A percentile compares a stretch with the other conserved stretches of the same genome.
phyloP scores from a whole-genome alignment of 257 asterid species.

The Solanum virginianum region DNA sequence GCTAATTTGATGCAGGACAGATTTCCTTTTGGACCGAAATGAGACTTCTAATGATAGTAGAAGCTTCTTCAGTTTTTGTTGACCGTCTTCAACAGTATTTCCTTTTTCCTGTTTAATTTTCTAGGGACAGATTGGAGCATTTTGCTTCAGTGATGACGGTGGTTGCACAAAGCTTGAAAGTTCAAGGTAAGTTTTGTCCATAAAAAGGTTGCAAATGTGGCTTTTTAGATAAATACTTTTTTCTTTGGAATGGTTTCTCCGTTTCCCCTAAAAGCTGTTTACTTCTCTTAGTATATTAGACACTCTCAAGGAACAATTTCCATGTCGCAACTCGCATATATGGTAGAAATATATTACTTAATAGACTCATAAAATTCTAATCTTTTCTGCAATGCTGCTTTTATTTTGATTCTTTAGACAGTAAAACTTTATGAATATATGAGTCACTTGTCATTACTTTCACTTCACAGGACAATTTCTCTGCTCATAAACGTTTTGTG shows the following conservation, averaged over 20 bases:
- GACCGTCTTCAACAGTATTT: neutral
- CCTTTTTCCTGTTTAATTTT: neutral
- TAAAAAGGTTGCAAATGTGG: neutral
- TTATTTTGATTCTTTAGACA: neutral
- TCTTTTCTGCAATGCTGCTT: neutral
- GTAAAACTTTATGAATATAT: neutral
- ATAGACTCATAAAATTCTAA: neutral
- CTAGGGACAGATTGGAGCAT: neutral
- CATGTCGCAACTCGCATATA: no score
- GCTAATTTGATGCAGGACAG: neutral
- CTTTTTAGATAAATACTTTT: neutral
- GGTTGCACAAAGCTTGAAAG: neutral
- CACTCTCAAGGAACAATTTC: neutral
- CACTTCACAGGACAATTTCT: neutral
- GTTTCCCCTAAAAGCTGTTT: neutral
- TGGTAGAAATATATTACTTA: no score
- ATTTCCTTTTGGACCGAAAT: neutral
- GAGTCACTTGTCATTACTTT: neutral
- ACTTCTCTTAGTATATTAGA: neutral
- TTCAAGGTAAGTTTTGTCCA: neutral
- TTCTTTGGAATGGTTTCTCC: neutral
- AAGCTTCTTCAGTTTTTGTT: neutral
- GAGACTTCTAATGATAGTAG: neutral
- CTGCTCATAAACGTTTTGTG: no score
- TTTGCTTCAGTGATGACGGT: neutral